phyloP scores from a whole-genome alignment of 805 yeast species.

The Cyberlindnera xylosilytica region DNA sequence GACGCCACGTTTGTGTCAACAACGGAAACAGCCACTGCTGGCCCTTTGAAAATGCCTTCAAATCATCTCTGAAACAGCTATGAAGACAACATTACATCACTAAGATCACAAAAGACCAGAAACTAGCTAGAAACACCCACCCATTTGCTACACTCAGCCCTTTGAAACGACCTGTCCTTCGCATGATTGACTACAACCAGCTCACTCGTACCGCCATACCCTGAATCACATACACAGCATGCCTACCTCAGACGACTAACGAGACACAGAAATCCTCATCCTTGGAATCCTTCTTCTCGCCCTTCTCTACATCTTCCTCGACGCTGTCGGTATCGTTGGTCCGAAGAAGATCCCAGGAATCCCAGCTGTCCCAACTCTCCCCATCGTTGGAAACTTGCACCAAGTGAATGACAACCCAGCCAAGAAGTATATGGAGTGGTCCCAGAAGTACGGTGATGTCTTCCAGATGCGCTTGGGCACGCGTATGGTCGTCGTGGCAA shows the following conservation, averaged over 20 bases:
- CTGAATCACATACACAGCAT: neutral
- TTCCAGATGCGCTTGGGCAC: slow-evolving; percentile 65
- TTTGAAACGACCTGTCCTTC: no score
- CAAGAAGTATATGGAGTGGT: slow-evolving; percentile 42
- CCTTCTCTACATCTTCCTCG: slow-evolving; percentile 8
- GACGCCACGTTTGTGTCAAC: no score
- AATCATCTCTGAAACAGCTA: no score
- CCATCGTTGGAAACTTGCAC: slow-evolving; percentile 49
- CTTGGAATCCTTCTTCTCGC: neutral
- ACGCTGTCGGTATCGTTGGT: slow-evolving; percentile 23
- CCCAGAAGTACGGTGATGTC: slow-evolving; percentile 41
- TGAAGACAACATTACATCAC: no score
- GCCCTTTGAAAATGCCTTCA: no score
- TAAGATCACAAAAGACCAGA: no score
- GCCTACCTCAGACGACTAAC: no score
- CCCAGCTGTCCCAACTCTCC: slow-evolving; percentile 43
- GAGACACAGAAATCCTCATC: neutral
- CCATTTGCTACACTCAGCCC: no score
- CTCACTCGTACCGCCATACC: no score
- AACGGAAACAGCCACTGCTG: no score
- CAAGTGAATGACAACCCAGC: slow-evolving; percentile 50
- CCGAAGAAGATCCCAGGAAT: slow-evolving; percentile 36
- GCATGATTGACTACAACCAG: no score
- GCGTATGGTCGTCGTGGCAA: slow-evolving; percentile 59
- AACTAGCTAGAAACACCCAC: no score